Evolutionary conservation across 495 filamentous ascomycete species (phyloP).

Genomic region (Rhizodiscina lignyota): DNA sequence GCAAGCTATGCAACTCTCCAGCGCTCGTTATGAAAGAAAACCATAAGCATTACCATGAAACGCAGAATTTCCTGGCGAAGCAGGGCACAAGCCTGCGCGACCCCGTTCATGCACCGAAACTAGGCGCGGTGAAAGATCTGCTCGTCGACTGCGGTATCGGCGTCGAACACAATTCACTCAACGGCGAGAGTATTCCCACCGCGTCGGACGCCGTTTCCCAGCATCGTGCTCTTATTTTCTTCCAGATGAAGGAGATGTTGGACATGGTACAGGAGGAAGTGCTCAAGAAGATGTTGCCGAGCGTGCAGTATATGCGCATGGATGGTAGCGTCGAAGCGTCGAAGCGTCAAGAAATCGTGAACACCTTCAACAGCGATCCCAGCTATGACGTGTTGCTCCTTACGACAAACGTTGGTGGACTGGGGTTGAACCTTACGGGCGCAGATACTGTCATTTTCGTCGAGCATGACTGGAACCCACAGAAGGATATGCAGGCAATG

Average conservation of each 20-base stretch:
- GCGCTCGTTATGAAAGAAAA: constrained; percentile 86
- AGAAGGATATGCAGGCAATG: constrained; percentile 98
- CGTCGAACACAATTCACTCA: constrained; percentile 26
- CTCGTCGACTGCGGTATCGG: constrained; percentile 94
- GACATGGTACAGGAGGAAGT: constrained; percentile 95
- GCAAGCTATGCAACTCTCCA: constrained; percentile 94
- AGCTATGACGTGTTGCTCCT: constrained; percentile 85
- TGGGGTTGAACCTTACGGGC: constrained; percentile 89
- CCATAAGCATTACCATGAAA: constrained; percentile 78
- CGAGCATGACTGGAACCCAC: constrained; percentile 98
- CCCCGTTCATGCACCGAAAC: constrained; percentile 77
- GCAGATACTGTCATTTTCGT: constrained; percentile 99
- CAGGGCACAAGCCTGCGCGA: constrained; percentile 65
- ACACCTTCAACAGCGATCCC: constrained; percentile 94
- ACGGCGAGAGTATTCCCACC: constrained; percentile 36
- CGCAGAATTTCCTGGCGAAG: constrained; percentile 51
- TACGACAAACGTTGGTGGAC: constrained; percentile 85
- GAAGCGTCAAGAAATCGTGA: constrained; percentile 88
- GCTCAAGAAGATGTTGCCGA: constrained; percentile 67
- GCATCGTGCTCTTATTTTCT: constrained; percentile 92
- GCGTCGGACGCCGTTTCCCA: constrained; percentile 75
- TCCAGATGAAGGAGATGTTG: constrained; percentile 98
- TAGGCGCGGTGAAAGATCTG: constrained; percentile 74
- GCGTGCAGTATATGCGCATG: constrained; percentile 74
- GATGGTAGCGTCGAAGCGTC: constrained; percentile 84